Evolutionary conservation across 176 grass and related monocot genomes (phyloP).

Genomic region (Raddia guianensis): DNA sequence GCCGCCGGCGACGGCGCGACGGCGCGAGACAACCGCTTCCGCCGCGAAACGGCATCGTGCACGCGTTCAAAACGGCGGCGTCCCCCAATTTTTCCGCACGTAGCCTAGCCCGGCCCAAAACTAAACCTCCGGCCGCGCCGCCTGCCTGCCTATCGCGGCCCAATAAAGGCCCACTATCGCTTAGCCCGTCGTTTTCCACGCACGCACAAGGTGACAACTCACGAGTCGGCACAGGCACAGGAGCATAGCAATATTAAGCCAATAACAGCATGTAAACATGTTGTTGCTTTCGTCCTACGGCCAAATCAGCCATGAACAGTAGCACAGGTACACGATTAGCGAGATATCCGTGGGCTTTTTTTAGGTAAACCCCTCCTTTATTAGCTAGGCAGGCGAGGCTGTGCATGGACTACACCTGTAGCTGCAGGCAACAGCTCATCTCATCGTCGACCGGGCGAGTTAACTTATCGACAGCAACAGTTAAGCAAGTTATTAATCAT

Average conservation of each 20-base stretch:
- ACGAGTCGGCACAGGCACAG: too few species aligned
- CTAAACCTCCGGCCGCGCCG: too few species aligned
- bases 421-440: constrained; percentile 26
- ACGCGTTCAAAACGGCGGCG: too few species aligned
- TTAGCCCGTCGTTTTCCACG: too few species aligned
- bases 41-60: too few species aligned
- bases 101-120: too few species aligned
- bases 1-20: neutral
- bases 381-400: neutral
- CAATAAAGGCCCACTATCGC: too few species aligned
- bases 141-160: too few species aligned
- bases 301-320: constrained; percentile 8
- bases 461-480: constrained; percentile 34
- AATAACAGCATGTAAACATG: too few species aligned
- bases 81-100: too few species aligned
- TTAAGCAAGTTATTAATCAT: neutral
- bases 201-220: too few species aligned
- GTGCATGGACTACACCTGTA: constrained; percentile 29
- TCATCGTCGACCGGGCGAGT: neutral
- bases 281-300: neutral
- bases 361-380: constrained; percentile 36
- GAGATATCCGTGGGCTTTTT: constrained; percentile 43
- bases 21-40: neutral
- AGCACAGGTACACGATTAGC: neutral
- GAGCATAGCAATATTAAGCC: too few species aligned